These are phyloP conservation scores for Citrus australasica DNA, from an alignment of 345 rosid species.

Conservation along the genomic window DNA sequence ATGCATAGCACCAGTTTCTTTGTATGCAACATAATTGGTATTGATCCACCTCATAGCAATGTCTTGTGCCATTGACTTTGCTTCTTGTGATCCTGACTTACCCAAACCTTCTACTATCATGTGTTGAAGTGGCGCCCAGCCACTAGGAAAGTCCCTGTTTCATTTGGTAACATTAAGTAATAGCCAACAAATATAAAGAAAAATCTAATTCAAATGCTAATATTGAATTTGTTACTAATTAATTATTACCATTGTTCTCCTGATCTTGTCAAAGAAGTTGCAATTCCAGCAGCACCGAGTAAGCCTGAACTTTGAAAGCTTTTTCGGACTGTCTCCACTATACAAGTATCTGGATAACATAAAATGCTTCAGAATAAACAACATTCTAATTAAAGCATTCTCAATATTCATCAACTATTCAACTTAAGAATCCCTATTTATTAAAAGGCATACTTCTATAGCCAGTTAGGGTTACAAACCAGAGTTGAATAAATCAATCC, in stretches of 20 bases:
- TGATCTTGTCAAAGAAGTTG: constrained; percentile 63
- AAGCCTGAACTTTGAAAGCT: constrained; percentile 70
- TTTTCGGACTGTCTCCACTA: constrained; percentile 52
- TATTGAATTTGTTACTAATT: constrained; percentile 18
- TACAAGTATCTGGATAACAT: constrained; percentile 40
- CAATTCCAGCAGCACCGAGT: constrained; percentile 60
- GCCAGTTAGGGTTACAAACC: constrained; percentile 36
- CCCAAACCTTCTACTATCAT: constrained; percentile 71
- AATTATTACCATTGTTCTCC: constrained; percentile 67
- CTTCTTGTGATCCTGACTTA: constrained; percentile 48
- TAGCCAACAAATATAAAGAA: neutral
- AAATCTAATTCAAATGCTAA: neutral
- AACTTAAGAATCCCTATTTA: too few relatives aligned
- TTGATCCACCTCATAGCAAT: constrained; percentile 74
- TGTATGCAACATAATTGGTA: constrained; percentile 53
- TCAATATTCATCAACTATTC: too few relatives aligned
- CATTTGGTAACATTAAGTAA: neutral
- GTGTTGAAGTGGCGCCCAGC: constrained; percentile 93
- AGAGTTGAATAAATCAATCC: constrained; percentile 68
- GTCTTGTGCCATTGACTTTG: constrained; percentile 64
- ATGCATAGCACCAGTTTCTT: constrained; percentile 54
- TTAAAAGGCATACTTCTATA: neutral
- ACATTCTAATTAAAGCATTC: too few relatives aligned
- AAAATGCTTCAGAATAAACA: neutral
- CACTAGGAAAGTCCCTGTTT: constrained; percentile 87